A percentile compares a stretch with the other conserved stretches of the same genome.
phyloP scores from a whole-genome alignment of 441 rosid species.

The Populus hybrid region DNA sequence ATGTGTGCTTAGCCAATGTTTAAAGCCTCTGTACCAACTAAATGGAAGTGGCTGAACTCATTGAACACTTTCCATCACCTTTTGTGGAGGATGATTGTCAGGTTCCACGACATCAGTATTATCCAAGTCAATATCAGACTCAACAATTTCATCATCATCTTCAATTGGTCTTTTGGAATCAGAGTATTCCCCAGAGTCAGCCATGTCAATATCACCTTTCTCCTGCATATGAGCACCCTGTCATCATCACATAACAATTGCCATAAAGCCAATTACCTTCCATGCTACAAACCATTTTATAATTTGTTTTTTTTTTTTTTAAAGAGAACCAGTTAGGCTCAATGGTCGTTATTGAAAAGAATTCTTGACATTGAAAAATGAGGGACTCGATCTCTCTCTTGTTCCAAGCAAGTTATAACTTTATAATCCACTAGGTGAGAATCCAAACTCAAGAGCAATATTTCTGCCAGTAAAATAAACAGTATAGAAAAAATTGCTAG shows the following conservation, averaged over 20 bases:
- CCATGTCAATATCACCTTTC: conserved; percentile 36
- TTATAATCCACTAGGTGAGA: not conserved
- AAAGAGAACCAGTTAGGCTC: not conserved
- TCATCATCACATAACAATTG: not conserved
- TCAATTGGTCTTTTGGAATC: conserved; percentile 37
- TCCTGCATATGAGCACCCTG: conserved; percentile 30
- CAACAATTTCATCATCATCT: conserved; percentile 66
- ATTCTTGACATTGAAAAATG: too few species aligned
- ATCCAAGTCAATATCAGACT: conserved; percentile 87
- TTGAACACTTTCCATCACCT: conserved; percentile 46
- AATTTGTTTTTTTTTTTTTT: not conserved
- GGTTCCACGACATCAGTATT: conserved; percentile 69
- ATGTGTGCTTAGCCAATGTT: not conserved
- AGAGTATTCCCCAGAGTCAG: conserved; percentile 26
- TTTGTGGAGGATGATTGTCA: conserved; percentile 85
- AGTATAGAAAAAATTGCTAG: not conserved
- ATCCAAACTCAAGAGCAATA: not conserved
- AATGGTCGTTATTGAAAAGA: not conserved
- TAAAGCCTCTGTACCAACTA: conserved; percentile 21
- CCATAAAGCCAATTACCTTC: conserved; percentile 2
- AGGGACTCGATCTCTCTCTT: not conserved
- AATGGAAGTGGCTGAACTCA: not conserved
- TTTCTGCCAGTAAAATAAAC: not conserved
- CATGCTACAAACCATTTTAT: not conserved
- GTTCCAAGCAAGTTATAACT: not conserved